Percentiles rank a stretch among this genome's conserved stretches.
phyloP scores from a whole-genome alignment of 208 protist genomes.

The Leishmania gerbilli region DNA sequence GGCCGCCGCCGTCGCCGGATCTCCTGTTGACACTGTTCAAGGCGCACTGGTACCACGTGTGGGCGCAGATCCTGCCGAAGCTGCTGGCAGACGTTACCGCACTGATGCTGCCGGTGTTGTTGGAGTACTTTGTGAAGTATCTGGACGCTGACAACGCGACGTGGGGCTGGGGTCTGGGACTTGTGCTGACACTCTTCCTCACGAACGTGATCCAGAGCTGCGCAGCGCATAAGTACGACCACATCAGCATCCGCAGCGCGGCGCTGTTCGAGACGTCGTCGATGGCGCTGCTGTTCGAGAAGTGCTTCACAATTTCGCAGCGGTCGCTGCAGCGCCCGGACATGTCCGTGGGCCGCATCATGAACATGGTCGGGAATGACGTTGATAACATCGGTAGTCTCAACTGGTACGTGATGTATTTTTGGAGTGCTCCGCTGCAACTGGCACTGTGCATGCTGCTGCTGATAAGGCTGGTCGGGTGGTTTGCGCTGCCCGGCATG shows the following conservation, averaged over 20 bases:
- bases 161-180: constrained; percentile 24
- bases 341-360: constrained; percentile 72
- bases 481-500: constrained; percentile 59
- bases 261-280: constrained; percentile 63
- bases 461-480: constrained; percentile 54
- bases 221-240: constrained; percentile 63
- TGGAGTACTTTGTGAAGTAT: constrained; percentile 52
- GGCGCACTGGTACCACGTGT: constrained; percentile 40
- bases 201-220: constrained; percentile 39
- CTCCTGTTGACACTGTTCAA: constrained; percentile 31
- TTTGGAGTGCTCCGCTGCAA: constrained; percentile 71
- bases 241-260: constrained; percentile 50
- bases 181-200: constrained; percentile 38
- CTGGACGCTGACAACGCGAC: constrained; percentile 26
- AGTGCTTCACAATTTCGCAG: constrained; percentile 58
- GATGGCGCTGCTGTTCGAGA: constrained; percentile 71
- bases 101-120: constrained; percentile 33
- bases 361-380: constrained; percentile 70
- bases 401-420: constrained; percentile 72
- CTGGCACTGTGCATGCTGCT: constrained; percentile 54
- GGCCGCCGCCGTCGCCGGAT: constrained; percentile 19
- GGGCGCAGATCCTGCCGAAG: constrained; percentile 33
- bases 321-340: constrained; percentile 49
- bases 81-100: constrained; percentile 34
- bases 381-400: constrained; percentile 52